Base-by-base conservation (phyloP, 2,329 filamentous ascomycete species). In the Bretziella fagacearum region DNA sequence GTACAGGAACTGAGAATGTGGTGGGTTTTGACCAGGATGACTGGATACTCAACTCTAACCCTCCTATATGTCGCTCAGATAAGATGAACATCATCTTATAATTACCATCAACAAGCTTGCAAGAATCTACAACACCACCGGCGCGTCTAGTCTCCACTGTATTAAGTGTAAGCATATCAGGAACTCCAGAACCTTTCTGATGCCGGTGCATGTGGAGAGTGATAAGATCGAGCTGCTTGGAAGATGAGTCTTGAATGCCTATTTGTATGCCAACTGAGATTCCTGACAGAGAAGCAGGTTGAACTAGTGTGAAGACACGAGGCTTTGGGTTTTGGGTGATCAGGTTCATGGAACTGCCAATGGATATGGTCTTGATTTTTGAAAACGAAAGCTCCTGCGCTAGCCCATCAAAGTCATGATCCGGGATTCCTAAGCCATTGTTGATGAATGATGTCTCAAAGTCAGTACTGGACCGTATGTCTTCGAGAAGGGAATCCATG, bases 21-120 rank as follows among this genome's bases (percentile, higher is more conserved):
- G 77, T 74, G 10, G 81, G 67, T 45, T 72, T 71, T 49, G 79
- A 78, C 82, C 82, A 87, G 0, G 81, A 81, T 4, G 80, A 80
- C 59, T 86, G 81, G 7, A 84, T 64, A 53, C 78, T 83, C 13
- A 89, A 61, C 55, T 81, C 75, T 40, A 74, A 71, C 25, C 71
- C 69, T 1, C 79, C 79, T 53, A 75, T 66, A 44, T 70, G 69
- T 20, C 75, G 73, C 54, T 79, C 73, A 2, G 77, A 81, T 11
- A 89, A 63, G 22, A 83, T 75, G 2, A 86, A 63, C 44, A 87
- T 79, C 53, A 78, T 76, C 26, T 78, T 75, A 46, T 81, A 66
- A 22, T 70, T 66, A 1, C 77, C 77, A 58, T 87, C 81, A 3
- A 69, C 66, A 36, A 87, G 60, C 55, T 77, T 81, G 60, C 79